Evolutionary conservation across 2,329 filamentous ascomycete genomes (phyloP), one percentile per base, ranked within the genome.

Genomic region (Fusarium sp.): DNA sequence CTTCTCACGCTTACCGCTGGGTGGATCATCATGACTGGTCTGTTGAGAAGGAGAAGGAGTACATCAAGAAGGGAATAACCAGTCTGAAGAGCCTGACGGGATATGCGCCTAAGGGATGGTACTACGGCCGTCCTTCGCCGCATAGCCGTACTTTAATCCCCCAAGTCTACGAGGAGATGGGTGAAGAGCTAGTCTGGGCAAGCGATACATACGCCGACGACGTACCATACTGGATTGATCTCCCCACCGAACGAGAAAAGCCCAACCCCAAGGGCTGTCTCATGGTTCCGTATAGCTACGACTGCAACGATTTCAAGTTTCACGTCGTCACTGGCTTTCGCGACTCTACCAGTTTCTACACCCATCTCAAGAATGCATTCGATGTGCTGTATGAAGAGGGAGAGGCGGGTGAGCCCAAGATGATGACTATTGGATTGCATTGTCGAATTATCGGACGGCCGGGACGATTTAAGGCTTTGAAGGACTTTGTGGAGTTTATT

Each of bases 251-350:
- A 26, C 26, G 51, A 11, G n/a, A 67, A 6, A 17, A 26, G 3
- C 14, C 15, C 1, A 28, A 59, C 4, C 22, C 64, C 0, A 66
- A 66, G 7, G 64, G 61, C 0, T 67, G 61, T 51, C 60, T 67
- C 0, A 67, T 67, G 64, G 55, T 67, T 8, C 62, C 62, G 3
- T 53, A 67, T 17, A 67, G 62, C 35, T 67, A 66, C 26, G 62
- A 66, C 20, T 66, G 64, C 13, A 66, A 66, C 14, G 64, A 67
- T 7, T 67, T 67, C 11, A 67, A 60, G 14, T 66, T 67, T 2
- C 39, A 66, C 6, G 55, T 50, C 1, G 12, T 24, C 8, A 66
- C 64, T 14, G 62, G 64, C 2, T 60, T 67, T 12, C 47, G 35
- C 4, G 62, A 47, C 17, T 39, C 64, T 8, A 42, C 15, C 1